phyloP scores from a whole-genome alignment of 495 filamentous ascomycete genomes.

The Neurospora sp. region DNA sequence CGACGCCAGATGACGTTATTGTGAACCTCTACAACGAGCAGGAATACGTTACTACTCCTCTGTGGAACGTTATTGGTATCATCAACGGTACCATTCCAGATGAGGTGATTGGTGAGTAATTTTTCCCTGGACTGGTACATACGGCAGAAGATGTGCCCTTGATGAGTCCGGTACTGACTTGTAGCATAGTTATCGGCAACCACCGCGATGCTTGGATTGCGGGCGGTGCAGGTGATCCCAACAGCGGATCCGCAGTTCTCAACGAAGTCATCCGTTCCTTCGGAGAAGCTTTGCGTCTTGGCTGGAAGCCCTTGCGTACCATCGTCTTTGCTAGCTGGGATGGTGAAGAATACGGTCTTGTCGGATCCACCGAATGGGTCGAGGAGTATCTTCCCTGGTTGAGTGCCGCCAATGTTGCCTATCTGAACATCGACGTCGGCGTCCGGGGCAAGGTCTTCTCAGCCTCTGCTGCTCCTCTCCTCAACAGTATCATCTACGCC shows the following conservation, averaged over 20 bases:
- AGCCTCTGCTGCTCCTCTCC: conserved; percentile 64
- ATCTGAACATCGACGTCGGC: conserved; percentile 83
- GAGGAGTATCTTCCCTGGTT: conserved; percentile 91
- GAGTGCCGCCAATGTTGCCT: conserved; percentile 64
- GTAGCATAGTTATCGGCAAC: conserved; percentile 69
- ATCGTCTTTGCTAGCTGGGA: conserved; percentile 96
- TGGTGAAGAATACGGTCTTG: conserved; percentile 82
- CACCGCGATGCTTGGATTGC: conserved; percentile 93
- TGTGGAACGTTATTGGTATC: conserved; percentile 92
- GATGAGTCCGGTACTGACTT: not conserved
- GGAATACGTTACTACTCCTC: conserved; percentile 77
- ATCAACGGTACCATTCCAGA: conserved; percentile 79
- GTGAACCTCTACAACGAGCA: conserved; percentile 82
- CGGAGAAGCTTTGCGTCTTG: conserved; percentile 62
- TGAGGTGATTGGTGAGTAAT: conserved; percentile 49
- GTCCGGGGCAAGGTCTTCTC: conserved; percentile 61
- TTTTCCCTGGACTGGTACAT: not conserved
- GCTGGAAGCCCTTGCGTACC: conserved; percentile 85
- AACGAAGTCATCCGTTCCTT: conserved; percentile 80
- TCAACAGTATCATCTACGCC: conserved; percentile 66
- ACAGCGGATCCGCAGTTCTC: conserved; percentile 81
- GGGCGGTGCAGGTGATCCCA: conserved; percentile 79
- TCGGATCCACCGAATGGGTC: conserved; percentile 92
- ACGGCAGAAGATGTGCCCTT: not conserved
- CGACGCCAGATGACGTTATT: conserved; percentile 63